Conservation (phyloP, 257 asterid species). For the Verbascum thapsus region DNA sequence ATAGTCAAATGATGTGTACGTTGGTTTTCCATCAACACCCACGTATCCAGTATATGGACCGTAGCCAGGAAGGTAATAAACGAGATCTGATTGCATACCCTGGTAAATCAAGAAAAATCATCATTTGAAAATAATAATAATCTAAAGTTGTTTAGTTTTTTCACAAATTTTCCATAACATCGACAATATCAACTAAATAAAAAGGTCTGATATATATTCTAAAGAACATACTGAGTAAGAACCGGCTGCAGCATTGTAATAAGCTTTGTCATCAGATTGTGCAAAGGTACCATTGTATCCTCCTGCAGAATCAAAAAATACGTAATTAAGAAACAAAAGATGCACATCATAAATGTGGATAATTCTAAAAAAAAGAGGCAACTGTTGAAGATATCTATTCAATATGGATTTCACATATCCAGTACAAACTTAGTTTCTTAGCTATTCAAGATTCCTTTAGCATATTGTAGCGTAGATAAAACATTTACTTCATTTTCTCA, state of each 20-base stretch:
- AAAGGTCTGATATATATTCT: not conserved
- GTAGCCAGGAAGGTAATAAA: conserved; percentile 58
- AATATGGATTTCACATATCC: no score
- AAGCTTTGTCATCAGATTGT: conserved; percentile 57
- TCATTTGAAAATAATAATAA: not conserved
- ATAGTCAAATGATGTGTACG: conserved; percentile 50
- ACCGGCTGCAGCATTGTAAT: conserved; percentile 40
- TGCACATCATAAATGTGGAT: not conserved
- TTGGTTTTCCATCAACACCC: conserved; percentile 50
- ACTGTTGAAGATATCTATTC: no score
- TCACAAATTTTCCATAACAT: not conserved
- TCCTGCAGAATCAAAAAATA: conserved; percentile 38
- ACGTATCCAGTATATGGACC: conserved; percentile 55
- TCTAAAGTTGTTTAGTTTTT: not conserved
- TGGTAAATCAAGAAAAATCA: conserved; percentile 29
- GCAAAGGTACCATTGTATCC: conserved; percentile 51
- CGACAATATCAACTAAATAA: not conserved
- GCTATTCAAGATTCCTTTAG: no score
- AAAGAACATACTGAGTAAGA: conserved; percentile 45
- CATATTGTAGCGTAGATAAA: no score
- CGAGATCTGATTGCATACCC: conserved; percentile 50
- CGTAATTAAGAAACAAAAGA: not conserved
- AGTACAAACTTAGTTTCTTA: no score
- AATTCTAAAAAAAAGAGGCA: not conserved
- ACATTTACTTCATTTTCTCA: no score